These are phyloP conservation scores for Bjerkandera adusta DNA, from an alignment of 1,284 basidiomycete species.

Conservation along the genomic window DNA sequence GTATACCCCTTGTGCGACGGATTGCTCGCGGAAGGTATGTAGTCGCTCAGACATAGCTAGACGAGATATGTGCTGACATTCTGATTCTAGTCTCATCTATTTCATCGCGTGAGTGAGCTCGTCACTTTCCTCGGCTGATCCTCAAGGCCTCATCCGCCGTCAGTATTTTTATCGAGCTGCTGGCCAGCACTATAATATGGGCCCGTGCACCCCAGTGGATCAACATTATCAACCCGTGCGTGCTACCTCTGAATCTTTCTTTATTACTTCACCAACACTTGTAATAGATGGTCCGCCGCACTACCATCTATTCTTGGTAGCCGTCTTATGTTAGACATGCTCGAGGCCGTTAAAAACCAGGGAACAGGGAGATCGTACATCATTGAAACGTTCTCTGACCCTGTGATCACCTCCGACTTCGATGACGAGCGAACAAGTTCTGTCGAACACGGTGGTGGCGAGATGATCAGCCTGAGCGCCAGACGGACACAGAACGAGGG, in stretches of 20 bases:
- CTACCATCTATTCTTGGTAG: slow-evolving; percentile 19
- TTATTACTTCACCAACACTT: neutral
- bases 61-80: neutral
- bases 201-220: slow-evolving; percentile 21
- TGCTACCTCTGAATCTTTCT: neutral
- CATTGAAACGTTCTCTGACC: slow-evolving; percentile 7
- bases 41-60: neutral
- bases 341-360: slow-evolving; percentile 13
- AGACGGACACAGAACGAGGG: too few species aligned
- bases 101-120: slow-evolving; percentile 14
- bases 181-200: slow-evolving; percentile 25
- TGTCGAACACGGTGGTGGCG: too few species aligned
- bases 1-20: slow-evolving; percentile 7
- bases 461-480: too few species aligned
- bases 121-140: slow-evolving; percentile 3
- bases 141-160: neutral
- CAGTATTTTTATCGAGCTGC: slow-evolving; percentile 24
- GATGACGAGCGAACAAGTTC: too few species aligned
- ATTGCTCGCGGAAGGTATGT: slow-evolving; percentile 20
- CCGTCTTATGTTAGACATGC: slow-evolving; percentile 18
- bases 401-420: too few species aligned
- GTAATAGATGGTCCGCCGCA: slow-evolving; percentile 26
- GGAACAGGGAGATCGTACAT: slow-evolving; percentile 10
- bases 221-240: slow-evolving; percentile 27
- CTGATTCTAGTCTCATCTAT: slow-evolving; percentile 18